These are phyloP conservation scores for Fibroporia radiculosa DNA, from an alignment of 768 basidiomycete species.

Conservation along the genomic window DNA sequence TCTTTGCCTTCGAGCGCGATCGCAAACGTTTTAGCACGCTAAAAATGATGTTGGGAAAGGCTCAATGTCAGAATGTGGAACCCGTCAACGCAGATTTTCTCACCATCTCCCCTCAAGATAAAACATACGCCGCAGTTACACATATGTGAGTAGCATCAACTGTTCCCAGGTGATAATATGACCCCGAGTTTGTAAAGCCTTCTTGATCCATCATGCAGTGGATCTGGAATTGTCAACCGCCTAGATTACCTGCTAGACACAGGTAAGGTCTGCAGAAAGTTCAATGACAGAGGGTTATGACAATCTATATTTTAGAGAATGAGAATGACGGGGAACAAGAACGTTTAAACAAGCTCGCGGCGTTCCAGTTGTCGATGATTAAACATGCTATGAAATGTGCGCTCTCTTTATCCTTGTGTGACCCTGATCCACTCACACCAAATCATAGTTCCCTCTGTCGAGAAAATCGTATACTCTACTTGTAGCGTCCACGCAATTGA, in stretches of 20 bases:
- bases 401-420: slow-evolving; percentile 1
- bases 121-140: slow-evolving; percentile 57
- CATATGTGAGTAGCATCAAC: slow-evolving; percentile 63
- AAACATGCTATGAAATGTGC: slow-evolving; percentile 93
- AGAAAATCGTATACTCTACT: slow-evolving; percentile 93
- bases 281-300: neutral
- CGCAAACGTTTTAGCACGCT: slow-evolving; percentile 75
- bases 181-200: slow-evolving; percentile 39
- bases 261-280: slow-evolving; percentile 35
- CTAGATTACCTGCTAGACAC: slow-evolving; percentile 75
- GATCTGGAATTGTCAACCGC: slow-evolving; percentile 87
- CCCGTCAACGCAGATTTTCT: slow-evolving; percentile 81
- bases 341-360: slow-evolving; percentile 75
- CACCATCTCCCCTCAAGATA: slow-evolving; percentile 57
- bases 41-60: slow-evolving; percentile 76
- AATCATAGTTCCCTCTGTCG: slow-evolving; percentile 60
- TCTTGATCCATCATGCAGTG: slow-evolving; percentile 94
- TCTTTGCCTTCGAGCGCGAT: slow-evolving; percentile 88
- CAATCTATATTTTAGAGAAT: slow-evolving; percentile 32
- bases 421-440: neutral
- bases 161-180: neutral
- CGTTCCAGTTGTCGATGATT: slow-evolving; percentile 88
- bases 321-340: slow-evolving; percentile 53
- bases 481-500: slow-evolving; percentile 89
- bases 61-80: slow-evolving; percentile 74